Conservation (phyloP, 2,329 filamentous ascomycete genomes). For the Balansia obtecta region DNA sequence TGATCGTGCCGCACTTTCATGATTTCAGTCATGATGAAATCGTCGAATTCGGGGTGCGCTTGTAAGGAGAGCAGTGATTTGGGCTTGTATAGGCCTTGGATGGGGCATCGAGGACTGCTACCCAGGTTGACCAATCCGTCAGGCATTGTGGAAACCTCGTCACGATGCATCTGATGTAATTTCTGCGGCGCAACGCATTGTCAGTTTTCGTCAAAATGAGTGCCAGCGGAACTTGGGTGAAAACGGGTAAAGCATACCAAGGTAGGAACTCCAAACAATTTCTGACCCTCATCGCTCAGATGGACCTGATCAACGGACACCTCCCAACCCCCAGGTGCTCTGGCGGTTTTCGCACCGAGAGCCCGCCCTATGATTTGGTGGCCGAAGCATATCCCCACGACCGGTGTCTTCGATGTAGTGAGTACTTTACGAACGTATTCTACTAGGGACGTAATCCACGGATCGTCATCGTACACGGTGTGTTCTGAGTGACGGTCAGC, state of each 20-base stretch:
- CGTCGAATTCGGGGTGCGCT: slow-evolving; percentile 35
- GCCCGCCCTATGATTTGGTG: slow-evolving; percentile 35
- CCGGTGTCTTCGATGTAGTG: slow-evolving; percentile 14
- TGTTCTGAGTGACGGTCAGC: slow-evolving; percentile 59
- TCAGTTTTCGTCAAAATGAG: slow-evolving; percentile 31
- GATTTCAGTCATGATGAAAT: slow-evolving; percentile 25
- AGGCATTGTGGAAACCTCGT: slow-evolving; percentile 29
- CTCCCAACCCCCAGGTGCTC: slow-evolving; percentile 31
- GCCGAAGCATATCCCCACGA: slow-evolving; percentile 35
- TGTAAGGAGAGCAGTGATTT: slow-evolving; percentile 29
- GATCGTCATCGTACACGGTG: slow-evolving; percentile 29
- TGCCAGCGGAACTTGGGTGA: slow-evolving; percentile 23
- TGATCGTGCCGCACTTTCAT: slow-evolving; percentile 41
- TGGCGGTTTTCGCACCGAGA: slow-evolving; percentile 23
- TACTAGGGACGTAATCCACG: slow-evolving; percentile 31
- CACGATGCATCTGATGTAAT: slow-evolving; percentile 36
- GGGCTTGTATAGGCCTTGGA: slow-evolving; percentile 31
- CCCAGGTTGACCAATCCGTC: slow-evolving; percentile 27
- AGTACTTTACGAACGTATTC: slow-evolving; percentile 18
- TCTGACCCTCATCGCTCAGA: slow-evolving; percentile 26
- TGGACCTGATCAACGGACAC: slow-evolving; percentile 28
- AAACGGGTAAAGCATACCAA: slow-evolving; percentile 13
- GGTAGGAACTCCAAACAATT: slow-evolving; percentile 25
- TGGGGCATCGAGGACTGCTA: slow-evolving; percentile 26
- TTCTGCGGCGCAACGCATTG: slow-evolving; percentile 15